A percentile compares a stretch with the other conserved stretches of the same genome.
These are phyloP conservation scores for Hortaea werneckii DNA, from an alignment of 2,329 filamentous ascomycete species.

Conservation along the genomic window DNA sequence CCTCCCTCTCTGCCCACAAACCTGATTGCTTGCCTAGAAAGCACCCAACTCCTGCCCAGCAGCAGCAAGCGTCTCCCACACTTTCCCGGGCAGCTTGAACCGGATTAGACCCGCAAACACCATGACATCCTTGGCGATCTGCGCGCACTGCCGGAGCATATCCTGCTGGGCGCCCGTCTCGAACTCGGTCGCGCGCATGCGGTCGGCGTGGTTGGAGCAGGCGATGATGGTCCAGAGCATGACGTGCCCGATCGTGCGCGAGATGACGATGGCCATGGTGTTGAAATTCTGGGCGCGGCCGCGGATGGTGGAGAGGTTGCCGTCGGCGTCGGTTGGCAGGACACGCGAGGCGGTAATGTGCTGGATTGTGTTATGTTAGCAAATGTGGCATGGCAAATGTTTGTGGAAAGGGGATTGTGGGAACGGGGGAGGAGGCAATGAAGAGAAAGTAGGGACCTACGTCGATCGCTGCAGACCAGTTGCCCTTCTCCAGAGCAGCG, in stretches of 20 bases:
- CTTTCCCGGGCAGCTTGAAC: conserved; percentile 75
- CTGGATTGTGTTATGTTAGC: conserved; percentile 29
- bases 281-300: conserved; percentile 72
- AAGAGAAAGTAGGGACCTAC: conserved; percentile 38
- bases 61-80: conserved; percentile 80
- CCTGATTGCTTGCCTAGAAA: conserved; percentile 8
- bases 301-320: conserved; percentile 70
- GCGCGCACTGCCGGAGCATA: conserved; percentile 62
- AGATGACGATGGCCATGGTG: conserved; percentile 65
- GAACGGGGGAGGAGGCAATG: neutral
- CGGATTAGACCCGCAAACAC: conserved; percentile 87
- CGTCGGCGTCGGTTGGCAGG: conserved; percentile 64
- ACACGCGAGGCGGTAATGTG: conserved; percentile 64
- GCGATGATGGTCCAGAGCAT: conserved; percentile 89
- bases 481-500: conserved; percentile 45
- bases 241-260: conserved; percentile 80
- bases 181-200: conserved; percentile 60
- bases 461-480: conserved; percentile 54
- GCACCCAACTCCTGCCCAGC: conserved; percentile 56
- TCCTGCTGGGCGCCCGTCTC: conserved; percentile 42
- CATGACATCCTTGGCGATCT: conserved; percentile 81
- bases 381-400: no score
- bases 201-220: conserved; percentile 67
- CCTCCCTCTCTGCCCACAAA: no score
- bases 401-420: conserved; percentile 23